Evolutionary conservation across 2,329 filamentous ascomycete species (phyloP), one percentile per base, ranked within the genome.

Genomic region (Paradendryphiella salina): DNA sequence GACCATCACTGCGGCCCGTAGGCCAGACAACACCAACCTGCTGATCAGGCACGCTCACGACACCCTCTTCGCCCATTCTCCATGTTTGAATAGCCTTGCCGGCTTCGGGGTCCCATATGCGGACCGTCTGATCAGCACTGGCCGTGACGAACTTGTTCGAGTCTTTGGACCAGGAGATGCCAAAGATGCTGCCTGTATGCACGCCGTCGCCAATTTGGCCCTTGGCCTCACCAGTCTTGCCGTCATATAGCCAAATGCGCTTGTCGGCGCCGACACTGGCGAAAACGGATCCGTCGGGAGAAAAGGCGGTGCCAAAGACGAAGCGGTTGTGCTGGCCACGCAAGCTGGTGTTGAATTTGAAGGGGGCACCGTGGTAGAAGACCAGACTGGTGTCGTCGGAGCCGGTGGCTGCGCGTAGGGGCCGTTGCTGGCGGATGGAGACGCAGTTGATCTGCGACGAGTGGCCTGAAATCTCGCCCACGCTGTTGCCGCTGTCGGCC

Each of bases 11-110:
- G 58, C 93, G 83, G 39, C 88, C 89, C 38, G 85, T 81, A 1
- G 92, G 90, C 85, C 91, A 96, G 8, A 94, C 90, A 5, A 99
- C 90, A 44, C 94, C 94, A 26, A 97, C 90, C 71, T 99, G 94
- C 73, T 99, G 94, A 69, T 96, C 83, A 3, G 82, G 81, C 31
- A 96, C 79, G 68, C 84, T 90, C 54, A 86, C 82, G 36, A 77
- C 78, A 13, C 86, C 86, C 34, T 92, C 87, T 26, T 83, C 84
- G 17, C 92, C 91, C 70, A 97, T 83, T 57, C 83, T 83, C 94
- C 94, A 99, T 20, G 84, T 89, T 71, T 95, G 89, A 6, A 87
- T 79, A 15, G 84, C 83, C 69, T 88, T 88, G 28, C 88, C 90
- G 11, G 85, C 80, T 69, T 96, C 90, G 2, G 84, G 85, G 67